phyloP scores from a whole-genome alignment of 345 rosid species.

The Bruguiera sexangula region DNA sequence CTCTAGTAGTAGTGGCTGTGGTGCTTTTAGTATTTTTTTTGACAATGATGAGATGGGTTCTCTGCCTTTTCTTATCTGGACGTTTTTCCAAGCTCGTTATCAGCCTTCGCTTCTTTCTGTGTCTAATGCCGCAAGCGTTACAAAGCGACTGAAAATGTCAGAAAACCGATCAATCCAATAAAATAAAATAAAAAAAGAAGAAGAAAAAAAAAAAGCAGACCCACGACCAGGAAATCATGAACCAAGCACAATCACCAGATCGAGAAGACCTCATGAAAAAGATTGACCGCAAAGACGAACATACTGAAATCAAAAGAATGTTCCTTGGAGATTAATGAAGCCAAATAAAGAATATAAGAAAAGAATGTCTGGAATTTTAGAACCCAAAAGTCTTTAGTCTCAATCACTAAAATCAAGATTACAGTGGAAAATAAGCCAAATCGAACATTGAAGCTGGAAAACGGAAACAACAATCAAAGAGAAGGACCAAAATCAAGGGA shows the following conservation, averaged over 20 bases:
- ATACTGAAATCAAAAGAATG: too few relatives aligned
- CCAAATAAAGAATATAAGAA: too few relatives aligned
- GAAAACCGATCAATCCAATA: not conserved
- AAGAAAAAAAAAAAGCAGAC: not conserved
- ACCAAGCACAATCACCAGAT: not conserved
- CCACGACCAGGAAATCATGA: not conserved
- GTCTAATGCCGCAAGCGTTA: slow-evolving; percentile 91
- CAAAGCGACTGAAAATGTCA: slow-evolving; percentile 56
- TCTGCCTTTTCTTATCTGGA: slow-evolving; percentile 32
- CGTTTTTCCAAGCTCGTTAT: slow-evolving; percentile 24
- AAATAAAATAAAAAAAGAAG: not conserved
- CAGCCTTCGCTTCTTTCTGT: slow-evolving; percentile 55
- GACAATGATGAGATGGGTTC: not conserved
- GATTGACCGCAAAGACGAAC: too few relatives aligned
- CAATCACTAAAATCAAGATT: too few relatives aligned
- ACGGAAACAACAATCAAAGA: too few relatives aligned
- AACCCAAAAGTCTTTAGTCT: too few relatives aligned
- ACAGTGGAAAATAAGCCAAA: too few relatives aligned
- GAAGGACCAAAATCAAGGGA: too few relatives aligned
- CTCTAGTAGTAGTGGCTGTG: not conserved
- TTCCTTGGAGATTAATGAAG: too few relatives aligned
- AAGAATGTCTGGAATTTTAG: too few relatives aligned
- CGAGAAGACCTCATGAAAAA: too few relatives aligned
- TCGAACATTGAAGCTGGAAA: too few relatives aligned
- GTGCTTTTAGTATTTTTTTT: not conserved